These are phyloP conservation scores for Aurantiochytrium sp. DNA, from an alignment of 108 stramenopile species.

Conservation along the genomic window DNA sequence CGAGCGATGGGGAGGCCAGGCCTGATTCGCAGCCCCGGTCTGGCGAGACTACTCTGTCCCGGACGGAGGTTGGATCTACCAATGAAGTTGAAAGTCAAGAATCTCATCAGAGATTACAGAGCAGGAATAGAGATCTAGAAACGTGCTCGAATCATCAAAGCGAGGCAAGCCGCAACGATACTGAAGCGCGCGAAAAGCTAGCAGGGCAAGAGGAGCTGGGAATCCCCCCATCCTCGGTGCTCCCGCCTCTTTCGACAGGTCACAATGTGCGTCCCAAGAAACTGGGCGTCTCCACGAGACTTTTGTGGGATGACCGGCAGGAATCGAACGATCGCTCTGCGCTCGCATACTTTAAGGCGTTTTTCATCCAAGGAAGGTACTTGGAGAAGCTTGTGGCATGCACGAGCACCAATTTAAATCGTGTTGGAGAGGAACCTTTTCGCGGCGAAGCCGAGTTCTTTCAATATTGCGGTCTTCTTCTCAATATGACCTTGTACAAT, in stretches of 20 bases:
- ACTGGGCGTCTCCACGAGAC: too few species aligned
- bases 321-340: neutral
- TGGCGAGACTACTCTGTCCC: neutral
- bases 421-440: neutral
- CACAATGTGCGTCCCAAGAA: neutral
- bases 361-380: neutral
- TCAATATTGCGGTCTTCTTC: neutral
- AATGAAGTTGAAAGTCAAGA: too few species aligned
- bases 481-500: neutral
- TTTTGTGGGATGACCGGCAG: neutral
- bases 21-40: neutral
- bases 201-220: too few species aligned
- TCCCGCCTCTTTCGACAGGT: neutral
- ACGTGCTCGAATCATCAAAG: too few species aligned
- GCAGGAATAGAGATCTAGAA: too few species aligned
- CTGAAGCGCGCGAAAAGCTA: too few species aligned
- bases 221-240: too few species aligned
- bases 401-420: neutral
- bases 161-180: too few species aligned
- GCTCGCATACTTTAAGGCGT: neutral
- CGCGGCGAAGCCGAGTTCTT: neutral
- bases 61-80: neutral
- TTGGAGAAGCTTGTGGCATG: neutral
- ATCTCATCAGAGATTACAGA: too few species aligned
- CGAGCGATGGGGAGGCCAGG: neutral